phyloP scores from a whole-genome alignment of 192 early-diverging fungal genomes.

The Gorgonomyces haynaldii region DNA sequence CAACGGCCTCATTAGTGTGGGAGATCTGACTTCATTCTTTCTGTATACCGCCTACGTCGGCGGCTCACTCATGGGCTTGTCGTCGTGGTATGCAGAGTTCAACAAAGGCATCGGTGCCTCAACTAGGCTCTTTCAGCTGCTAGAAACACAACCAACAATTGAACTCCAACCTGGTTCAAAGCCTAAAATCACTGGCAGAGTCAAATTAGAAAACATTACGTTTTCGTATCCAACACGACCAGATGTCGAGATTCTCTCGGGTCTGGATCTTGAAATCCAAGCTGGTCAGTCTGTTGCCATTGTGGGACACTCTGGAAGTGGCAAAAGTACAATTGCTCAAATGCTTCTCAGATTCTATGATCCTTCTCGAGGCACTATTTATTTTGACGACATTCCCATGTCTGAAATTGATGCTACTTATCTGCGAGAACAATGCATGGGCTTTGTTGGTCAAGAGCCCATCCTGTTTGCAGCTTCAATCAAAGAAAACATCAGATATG shows the following conservation, averaged over 20 bases:
- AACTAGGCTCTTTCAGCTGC: slow-evolving; percentile 18
- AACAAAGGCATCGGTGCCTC: slow-evolving; percentile 28
- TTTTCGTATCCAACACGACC: slow-evolving; percentile 26
- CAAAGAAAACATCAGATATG: slow-evolving; percentile 8
- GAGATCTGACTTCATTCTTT: slow-evolving; percentile 29
- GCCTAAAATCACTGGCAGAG: slow-evolving; percentile 11
- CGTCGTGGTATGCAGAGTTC: slow-evolving; percentile 19
- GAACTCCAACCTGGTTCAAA: neutral
- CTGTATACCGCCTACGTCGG: slow-evolving; percentile 15
- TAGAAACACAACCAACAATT: slow-evolving; percentile 16
- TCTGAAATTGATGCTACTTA: slow-evolving; percentile 14
- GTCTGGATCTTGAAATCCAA: neutral
- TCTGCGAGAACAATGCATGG: slow-evolving; percentile 10
- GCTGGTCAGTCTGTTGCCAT: slow-evolving; percentile 35
- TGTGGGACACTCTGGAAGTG: slow-evolving; percentile 69
- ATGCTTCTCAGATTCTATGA: slow-evolving; percentile 77
- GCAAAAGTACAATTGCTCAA: slow-evolving; percentile 70
- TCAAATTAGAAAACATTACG: slow-evolving; percentile 25
- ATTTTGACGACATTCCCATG: slow-evolving; percentile 57
- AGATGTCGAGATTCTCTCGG: slow-evolving; percentile 3
- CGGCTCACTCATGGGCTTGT: slow-evolving; percentile 13
- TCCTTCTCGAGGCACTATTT: slow-evolving; percentile 35
- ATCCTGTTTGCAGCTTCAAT: neutral
- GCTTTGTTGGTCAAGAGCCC: slow-evolving; percentile 22
- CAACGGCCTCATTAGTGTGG: slow-evolving; percentile 17